These are phyloP conservation scores for Phialocephala sp. DNA, from an alignment of 2,329 filamentous ascomycete genomes.

Conservation along the genomic window DNA sequence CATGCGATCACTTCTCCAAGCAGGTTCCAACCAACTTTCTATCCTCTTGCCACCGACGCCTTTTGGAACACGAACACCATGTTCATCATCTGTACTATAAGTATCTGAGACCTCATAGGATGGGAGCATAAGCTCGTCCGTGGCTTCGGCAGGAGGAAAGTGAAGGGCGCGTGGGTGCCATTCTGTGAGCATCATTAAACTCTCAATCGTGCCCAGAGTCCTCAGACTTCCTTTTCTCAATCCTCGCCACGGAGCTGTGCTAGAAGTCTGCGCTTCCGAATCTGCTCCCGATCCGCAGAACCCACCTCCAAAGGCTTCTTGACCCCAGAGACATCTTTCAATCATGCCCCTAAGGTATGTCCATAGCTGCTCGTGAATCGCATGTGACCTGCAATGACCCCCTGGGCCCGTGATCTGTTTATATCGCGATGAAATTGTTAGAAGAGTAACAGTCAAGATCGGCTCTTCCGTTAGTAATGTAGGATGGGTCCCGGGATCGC, in stretches of 20 bases:
- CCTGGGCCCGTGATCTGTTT: conserved; percentile 80
- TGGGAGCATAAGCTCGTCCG: conserved; percentile 71
- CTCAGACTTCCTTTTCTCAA: conserved; percentile 79
- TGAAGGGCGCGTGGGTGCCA: conserved; percentile 96
- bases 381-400: conserved; percentile 81
- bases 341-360: conserved; percentile 94
- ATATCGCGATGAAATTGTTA: conserved; percentile 91
- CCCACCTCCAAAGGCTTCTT: conserved; percentile 91
- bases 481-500: conserved; percentile 77
- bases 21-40: conserved; percentile 95
- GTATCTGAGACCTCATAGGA: conserved; percentile 55
- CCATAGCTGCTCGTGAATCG: conserved; percentile 96
- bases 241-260: conserved; percentile 72
- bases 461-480: conserved; percentile 88
- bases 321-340: conserved; percentile 91
- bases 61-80: conserved; percentile 48
- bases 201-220: conserved; percentile 92
- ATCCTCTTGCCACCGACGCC: conserved; percentile 84
- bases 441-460: conserved; percentile 86
- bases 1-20: conserved; percentile 93
- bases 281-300: conserved; percentile 75
- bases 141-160: conserved; percentile 83
- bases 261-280: conserved; percentile 64
- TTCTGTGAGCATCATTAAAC: conserved; percentile 90
- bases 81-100: conserved; percentile 51